Conservation (phyloP, 192 early-diverging fungal genomes). For the Podochytrium sp. region DNA sequence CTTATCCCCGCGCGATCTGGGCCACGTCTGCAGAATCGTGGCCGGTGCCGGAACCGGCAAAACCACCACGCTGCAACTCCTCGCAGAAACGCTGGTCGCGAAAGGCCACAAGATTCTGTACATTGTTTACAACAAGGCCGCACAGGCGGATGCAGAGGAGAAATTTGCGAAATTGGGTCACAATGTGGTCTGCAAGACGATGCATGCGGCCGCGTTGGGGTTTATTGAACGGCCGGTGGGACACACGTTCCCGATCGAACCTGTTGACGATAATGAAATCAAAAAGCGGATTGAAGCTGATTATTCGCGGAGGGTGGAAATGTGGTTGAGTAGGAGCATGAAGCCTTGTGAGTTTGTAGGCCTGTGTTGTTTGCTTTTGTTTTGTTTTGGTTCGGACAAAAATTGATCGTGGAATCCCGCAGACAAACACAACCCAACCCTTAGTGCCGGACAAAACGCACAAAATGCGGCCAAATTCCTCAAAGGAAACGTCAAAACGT, state of each 20-base stretch:
- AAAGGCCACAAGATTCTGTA: conserved; percentile 26
- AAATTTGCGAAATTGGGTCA: conserved; percentile 2
- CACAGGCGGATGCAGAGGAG: conserved; percentile 20
- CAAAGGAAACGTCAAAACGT: neutral
- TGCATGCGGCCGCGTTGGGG: conserved; percentile 24
- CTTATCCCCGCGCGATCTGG: neutral
- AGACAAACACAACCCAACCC: no score
- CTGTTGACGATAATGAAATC: conserved; percentile 17
- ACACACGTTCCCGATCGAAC: neutral
- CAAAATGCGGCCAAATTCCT: neutral
- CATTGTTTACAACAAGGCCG: conserved; percentile 31
- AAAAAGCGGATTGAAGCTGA: conserved; percentile 10
- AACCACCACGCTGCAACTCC: conserved; percentile 22
- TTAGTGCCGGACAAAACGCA: neutral
- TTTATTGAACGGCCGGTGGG: neutral
- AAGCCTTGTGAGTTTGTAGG: neutral
- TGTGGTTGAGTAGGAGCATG: neutral
- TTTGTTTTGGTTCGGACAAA: neutral
- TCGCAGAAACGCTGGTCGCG: conserved; percentile 12
- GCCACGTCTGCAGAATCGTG: conserved; percentile 16
- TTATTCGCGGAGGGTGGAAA: neutral
- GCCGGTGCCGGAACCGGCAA: conserved; percentile 32
- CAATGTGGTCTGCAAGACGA: conserved; percentile 16
- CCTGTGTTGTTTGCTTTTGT: no score
- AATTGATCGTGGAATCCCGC: no score